Evolutionary conservation across 2,329 filamentous ascomycete species (phyloP), one percentile per base, ranked within the genome.

Genomic region (Beauveria australis): DNA sequence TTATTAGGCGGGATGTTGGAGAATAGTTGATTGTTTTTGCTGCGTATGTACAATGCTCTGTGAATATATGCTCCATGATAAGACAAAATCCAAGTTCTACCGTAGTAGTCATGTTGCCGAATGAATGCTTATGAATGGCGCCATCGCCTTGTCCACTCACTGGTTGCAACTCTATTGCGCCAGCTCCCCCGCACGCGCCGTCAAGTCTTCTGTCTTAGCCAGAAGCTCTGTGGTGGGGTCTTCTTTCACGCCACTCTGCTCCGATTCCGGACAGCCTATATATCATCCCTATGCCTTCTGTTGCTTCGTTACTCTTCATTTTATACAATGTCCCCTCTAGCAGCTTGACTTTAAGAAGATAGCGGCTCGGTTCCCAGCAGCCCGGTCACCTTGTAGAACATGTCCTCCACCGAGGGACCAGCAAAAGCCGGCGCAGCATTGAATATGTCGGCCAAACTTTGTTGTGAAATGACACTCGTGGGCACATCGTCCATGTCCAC

Each of bases 361-460:
- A 78, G 65, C 16, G 83, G 79, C 70, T 83, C 87, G 63, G 81
- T 76, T 1, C 82, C 81, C 70, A 89, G 85, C 10, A 75, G 67
- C 52, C 69, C 82, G 14, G 88, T 82, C 44, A 93, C 86, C 71
- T 86, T 84, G 71, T 88, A 85, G 69, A 92, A 92, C 75, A 91
- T 81, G 64, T 91, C 89, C 71, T 88, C 85, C 24, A 92, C 82
- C 12, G 88, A 84, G 24, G 87, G 86, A 67, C 88, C 81, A 0
- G 87, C 86, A 68, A 88, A 89, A 3, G 86, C 82, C 2, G 87
- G 85, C 2, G 84, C 84, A 16, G 81, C 78, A 64, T 91, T 87
- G 64, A 92, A 91, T 43, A 92, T 81, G 55, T 85, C 80, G 6
- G 87, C 80, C 59, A 92, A 75, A 64, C 84, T 82, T 68, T 92